Evolutionary conservation across 495 filamentous ascomycete genomes (phyloP).

Genomic region (Pyrenula aspistea): DNA sequence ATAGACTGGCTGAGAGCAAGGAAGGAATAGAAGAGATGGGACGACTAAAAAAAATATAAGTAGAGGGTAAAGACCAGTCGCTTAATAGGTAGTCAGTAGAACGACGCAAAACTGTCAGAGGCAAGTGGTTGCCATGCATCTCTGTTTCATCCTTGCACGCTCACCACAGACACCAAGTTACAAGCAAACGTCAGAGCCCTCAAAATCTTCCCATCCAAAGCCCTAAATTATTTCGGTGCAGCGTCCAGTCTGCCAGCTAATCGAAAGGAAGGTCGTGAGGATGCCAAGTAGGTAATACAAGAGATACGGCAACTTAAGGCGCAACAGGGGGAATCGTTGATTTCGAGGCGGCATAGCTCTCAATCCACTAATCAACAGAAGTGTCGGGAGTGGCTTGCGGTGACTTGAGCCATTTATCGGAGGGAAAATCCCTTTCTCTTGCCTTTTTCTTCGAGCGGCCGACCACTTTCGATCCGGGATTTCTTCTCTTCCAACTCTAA

Average conservation of each 20-base stretch:
- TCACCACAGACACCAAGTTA: background rate
- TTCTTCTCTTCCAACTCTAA: constrained; percentile 97
- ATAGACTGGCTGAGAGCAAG: background rate
- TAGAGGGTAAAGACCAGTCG: background rate
- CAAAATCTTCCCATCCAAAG: background rate
- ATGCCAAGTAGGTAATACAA: background rate
- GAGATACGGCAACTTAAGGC: constrained; percentile 17
- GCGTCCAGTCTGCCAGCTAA: background rate
- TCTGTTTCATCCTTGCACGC: background rate
- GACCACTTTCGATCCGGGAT: constrained; percentile 76
- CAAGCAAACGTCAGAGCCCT: background rate
- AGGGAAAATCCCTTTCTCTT: constrained; percentile 97
- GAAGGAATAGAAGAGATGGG: background rate
- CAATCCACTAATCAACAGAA: no score
- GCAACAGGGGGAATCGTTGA: constrained; percentile 12
- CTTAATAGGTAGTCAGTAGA: background rate
- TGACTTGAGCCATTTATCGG: constrained; percentile 43
- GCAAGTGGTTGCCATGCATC: background rate
- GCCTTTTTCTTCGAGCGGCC: constrained; percentile 88
- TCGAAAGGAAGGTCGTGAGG: background rate
- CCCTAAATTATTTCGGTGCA: background rate
- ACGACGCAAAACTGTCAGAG: background rate
- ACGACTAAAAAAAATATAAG: background rate
- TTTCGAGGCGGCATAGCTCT: no score
- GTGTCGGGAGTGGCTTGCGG: background rate